phyloP scores from a whole-genome alignment of 768 basidiomycete genomes.

The Cystofilobasidium macerans region DNA sequence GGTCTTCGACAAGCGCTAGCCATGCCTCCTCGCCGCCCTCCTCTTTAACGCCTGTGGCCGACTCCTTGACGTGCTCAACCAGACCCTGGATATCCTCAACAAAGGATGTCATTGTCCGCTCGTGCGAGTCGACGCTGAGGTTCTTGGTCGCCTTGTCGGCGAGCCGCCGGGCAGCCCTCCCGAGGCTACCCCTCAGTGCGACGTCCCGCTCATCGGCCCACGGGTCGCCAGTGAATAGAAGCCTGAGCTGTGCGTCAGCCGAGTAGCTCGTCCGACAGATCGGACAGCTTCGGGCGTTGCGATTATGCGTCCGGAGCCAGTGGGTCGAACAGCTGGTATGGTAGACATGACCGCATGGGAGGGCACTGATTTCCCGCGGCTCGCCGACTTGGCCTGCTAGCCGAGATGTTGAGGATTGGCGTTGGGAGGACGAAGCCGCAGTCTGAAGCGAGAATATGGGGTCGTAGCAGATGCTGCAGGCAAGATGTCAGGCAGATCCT shows the following conservation, averaged over 20 bases:
- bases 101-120: not conserved
- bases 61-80: not conserved
- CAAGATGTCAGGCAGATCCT: not conserved
- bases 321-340: not conserved
- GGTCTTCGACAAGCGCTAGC: not conserved
- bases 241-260: not conserved
- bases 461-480: not conserved
- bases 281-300: not conserved
- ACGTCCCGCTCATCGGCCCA: not conserved
- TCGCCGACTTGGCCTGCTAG: not conserved
- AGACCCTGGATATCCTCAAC: not conserved
- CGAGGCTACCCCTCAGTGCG: not conserved
- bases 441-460: not conserved
- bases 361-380: not conserved
- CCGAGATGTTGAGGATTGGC: not conserved
- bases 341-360: constrained; percentile 3
- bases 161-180: not conserved
- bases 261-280: not conserved
- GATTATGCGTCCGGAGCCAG: not conserved
- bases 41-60: not conserved
- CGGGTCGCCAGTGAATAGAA: constrained; percentile 4
- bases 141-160: not conserved
- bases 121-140: not conserved
- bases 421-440: not conserved
- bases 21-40: not conserved